Conservation (phyloP, 2,329 filamentous ascomycete species). For the Mollisia scopiformis region DNA sequence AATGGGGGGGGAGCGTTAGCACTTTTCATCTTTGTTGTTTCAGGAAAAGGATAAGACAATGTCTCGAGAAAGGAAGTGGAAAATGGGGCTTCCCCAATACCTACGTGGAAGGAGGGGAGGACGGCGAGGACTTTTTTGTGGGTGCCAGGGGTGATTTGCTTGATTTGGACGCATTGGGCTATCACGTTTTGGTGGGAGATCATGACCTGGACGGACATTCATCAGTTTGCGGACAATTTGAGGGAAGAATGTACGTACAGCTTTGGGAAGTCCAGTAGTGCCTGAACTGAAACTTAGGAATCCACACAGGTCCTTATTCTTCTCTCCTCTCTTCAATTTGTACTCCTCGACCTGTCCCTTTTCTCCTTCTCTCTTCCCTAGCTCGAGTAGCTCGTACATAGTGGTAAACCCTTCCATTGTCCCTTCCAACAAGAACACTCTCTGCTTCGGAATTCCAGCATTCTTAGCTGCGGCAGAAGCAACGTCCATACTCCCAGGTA, state of each 20-base stretch:
- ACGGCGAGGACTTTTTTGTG: slow-evolving; percentile 72
- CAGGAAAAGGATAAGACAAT: too few relatives aligned
- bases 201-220: slow-evolving; percentile 27
- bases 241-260: slow-evolving; percentile 32
- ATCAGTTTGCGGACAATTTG: slow-evolving; percentile 1
- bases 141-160: slow-evolving; percentile 52
- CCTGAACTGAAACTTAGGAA: slow-evolving; percentile 49
- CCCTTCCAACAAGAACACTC: slow-evolving; percentile 61
- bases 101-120: slow-evolving; percentile 63
- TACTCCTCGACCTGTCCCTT: slow-evolving; percentile 49
- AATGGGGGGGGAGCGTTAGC: too few relatives aligned
- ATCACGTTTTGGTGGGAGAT: slow-evolving; percentile 42
- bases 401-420: slow-evolving; percentile 51
- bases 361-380: slow-evolving; percentile 41
- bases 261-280: slow-evolving; percentile 62
- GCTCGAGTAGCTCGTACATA: slow-evolving; percentile 41
- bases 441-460: slow-evolving; percentile 54
- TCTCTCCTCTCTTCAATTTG: slow-evolving; percentile 53
- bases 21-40: too few relatives aligned
- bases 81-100: too few relatives aligned
- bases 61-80: too few relatives aligned
- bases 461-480: slow-evolving; percentile 55
- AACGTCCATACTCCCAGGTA: slow-evolving; percentile 56
- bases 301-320: slow-evolving; percentile 58
- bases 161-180: slow-evolving; percentile 54